phyloP scores from a whole-genome alignment of 2,329 filamentous ascomycete species.

The Cordyceps fumosorosea region DNA sequence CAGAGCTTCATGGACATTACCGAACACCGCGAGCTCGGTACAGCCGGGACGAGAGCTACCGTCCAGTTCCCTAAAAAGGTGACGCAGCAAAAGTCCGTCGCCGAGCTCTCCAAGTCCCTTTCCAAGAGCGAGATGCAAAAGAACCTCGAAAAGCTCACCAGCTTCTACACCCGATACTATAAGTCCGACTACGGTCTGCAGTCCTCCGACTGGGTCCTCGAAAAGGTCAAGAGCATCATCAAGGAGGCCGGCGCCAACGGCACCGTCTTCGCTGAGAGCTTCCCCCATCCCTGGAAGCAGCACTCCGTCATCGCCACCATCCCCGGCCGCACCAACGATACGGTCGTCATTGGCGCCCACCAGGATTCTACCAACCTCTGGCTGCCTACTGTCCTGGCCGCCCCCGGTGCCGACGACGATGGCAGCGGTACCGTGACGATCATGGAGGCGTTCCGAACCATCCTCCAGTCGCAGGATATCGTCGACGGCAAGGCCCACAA shows the following conservation, averaged over 20 bases:
- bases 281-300: conserved; percentile 82
- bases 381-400: conserved; percentile 73
- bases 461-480: conserved; percentile 68
- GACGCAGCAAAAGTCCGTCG: conserved; percentile 57
- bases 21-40: conserved; percentile 55
- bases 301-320: conserved; percentile 88
- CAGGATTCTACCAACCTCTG: conserved; percentile 95
- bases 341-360: conserved; percentile 83
- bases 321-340: conserved; percentile 76
- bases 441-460: conserved; percentile 77
- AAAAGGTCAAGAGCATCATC: conserved; percentile 67
- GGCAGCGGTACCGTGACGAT: conserved; percentile 92
- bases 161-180: conserved; percentile 78
- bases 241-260: conserved; percentile 62
- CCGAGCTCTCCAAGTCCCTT: conserved; percentile 60
- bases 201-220: conserved; percentile 81
- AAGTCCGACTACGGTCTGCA: conserved; percentile 71
- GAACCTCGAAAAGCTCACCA: conserved; percentile 71
- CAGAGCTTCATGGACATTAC: conserved; percentile 95
- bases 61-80: conserved; percentile 63
- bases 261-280: conserved; percentile 64
- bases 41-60: conserved; percentile 23
- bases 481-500: conserved; percentile 67
- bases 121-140: conserved; percentile 68
- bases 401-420: conserved; percentile 93